Evolutionary conservation across 2,329 filamentous ascomycete genomes (phyloP), one percentile per base, ranked within the genome.

Genomic region (Cladosporium sphaerospermum): DNA sequence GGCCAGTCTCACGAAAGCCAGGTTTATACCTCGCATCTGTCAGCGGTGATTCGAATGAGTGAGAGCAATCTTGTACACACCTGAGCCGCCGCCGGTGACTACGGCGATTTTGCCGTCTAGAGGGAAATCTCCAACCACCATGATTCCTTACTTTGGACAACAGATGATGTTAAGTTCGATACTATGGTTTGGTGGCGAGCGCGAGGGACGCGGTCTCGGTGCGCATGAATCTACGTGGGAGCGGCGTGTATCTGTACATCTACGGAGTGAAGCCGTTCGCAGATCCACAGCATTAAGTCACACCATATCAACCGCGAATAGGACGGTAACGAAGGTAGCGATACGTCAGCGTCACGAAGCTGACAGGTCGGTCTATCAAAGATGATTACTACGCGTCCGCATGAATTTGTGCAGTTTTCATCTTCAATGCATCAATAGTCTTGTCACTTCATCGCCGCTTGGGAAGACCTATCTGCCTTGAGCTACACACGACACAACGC

Each of bases 101-200:
- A 62, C 56, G n/a, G 49, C 58, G 36, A 61, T 56, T 45, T 62
- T 63, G 47, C 52, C 56, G 10, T 55, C 36, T 13, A 64, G 50
- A 1, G 60, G 52, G 39, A 65, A 61, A 49, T 57, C 43, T 11
- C 62, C 61, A 18, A 64, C 60, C 5, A 57, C 55, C 61, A 63
- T 64, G 40, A 32, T 54, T 7, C 2, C 28, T 16, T 18, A 9
- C 18, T 13, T 28, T 31, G 7, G 11, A 43, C 18, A 43, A 11
- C 9, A 28, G 9, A 28, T 9, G 23, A 28, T 28, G 23, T 28
- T 5, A 3, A 28, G 23, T 28, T 28, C 7, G 23, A 28, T 28
- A 58, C 34, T 59, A 28, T 28, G 7, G 4, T 28, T 28, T 28
- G 7, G 3, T 3, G 23, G 7, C 23, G 23, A 28, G 23, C 7